Conservation (phyloP, 345 rosid genomes). For the Ailanthus altissimus region DNA sequence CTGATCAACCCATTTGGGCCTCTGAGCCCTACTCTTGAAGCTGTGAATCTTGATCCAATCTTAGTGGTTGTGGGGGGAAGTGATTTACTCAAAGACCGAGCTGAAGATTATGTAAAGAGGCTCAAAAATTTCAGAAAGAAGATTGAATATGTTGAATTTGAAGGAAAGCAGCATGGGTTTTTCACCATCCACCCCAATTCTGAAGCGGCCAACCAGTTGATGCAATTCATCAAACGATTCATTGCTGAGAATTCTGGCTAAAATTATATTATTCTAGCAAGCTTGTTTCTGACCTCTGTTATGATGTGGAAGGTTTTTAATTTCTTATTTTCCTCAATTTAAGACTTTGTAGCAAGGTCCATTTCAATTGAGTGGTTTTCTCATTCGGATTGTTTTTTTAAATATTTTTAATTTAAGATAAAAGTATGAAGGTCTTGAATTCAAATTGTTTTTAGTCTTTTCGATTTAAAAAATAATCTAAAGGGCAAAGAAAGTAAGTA, state of each 20-base stretch:
- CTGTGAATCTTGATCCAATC: constrained; percentile 42
- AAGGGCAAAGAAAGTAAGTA: too few relatives aligned
- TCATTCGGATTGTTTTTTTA: too few relatives aligned
- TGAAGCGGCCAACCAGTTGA: constrained; percentile 37
- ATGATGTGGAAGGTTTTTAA: too few relatives aligned
- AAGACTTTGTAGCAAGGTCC: too few relatives aligned
- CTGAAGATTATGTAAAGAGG: constrained; percentile 43
- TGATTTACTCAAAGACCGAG: constrained; percentile 55
- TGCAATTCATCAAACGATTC: constrained; percentile 46
- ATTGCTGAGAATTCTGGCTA: constrained; percentile 30
- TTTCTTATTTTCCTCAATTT: too few relatives aligned
- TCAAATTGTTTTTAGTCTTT: too few relatives aligned
- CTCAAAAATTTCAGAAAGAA: constrained; percentile 46
- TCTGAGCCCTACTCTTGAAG: constrained; percentile 35
- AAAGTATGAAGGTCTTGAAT: too few relatives aligned
- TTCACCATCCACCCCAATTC: constrained; percentile 57
- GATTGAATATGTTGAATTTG: constrained; percentile 50
- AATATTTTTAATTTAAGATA: too few relatives aligned
- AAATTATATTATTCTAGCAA: background rate
- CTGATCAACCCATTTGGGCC: constrained; percentile 64
- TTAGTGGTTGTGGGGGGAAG: constrained; percentile 52
- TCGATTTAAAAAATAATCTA: too few relatives aligned
- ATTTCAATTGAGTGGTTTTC: too few relatives aligned
- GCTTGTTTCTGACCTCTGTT: too few relatives aligned
- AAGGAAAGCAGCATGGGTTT: constrained; percentile 60